Evolutionary conservation across 2,329 filamentous ascomycete species (phyloP).

Genomic region (Sporothrix globosa): DNA sequence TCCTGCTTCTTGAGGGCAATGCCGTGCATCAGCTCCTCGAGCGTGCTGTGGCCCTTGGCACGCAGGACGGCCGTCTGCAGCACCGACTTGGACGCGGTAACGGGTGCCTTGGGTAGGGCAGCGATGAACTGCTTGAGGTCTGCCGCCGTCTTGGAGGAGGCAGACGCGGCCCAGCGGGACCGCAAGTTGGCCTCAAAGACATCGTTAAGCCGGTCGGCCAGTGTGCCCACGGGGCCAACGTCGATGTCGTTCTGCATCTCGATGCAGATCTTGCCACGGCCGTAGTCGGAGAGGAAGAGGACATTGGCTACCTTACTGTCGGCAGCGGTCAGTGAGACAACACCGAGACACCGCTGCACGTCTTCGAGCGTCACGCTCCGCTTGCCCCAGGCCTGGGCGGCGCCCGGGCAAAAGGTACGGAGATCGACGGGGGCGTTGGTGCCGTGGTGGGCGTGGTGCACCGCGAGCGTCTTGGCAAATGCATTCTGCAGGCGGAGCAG

Average conservation of each 20-base stretch:
- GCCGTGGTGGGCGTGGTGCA: conserved; percentile 73
- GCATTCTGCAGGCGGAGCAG: conserved; percentile 66
- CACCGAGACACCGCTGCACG: conserved; percentile 66
- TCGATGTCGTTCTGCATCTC: conserved; percentile 52
- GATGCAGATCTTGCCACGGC: conserved; percentile 55
- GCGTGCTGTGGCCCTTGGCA: conserved; percentile 67
- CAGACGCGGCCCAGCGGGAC: conserved; percentile 47
- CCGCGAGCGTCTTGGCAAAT: conserved; percentile 68
- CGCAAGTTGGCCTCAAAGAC: conserved; percentile 59
- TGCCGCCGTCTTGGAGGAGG: conserved; percentile 31
- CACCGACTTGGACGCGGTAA: conserved; percentile 57
- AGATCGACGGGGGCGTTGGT: conserved; percentile 65
- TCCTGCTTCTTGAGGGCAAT: conserved; percentile 58
- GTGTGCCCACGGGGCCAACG: conserved; percentile 46
- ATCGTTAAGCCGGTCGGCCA: conserved; percentile 56
- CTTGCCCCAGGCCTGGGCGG: conserved; percentile 73
- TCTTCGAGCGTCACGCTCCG: conserved; percentile 67
- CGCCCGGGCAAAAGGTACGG: conserved; percentile 60
- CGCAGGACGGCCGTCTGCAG: conserved; percentile 60
- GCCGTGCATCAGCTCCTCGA: conserved; percentile 69
- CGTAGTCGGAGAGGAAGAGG: conserved; percentile 51
- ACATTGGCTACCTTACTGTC: background rate
- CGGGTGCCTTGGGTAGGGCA: conserved; percentile 58
- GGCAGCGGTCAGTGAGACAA: conserved; percentile 43
- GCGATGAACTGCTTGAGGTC: conserved; percentile 56